Evolutionary conservation across 2,329 filamentous ascomycete species (phyloP).

Genomic region (Rachicladosporium sp.): DNA sequence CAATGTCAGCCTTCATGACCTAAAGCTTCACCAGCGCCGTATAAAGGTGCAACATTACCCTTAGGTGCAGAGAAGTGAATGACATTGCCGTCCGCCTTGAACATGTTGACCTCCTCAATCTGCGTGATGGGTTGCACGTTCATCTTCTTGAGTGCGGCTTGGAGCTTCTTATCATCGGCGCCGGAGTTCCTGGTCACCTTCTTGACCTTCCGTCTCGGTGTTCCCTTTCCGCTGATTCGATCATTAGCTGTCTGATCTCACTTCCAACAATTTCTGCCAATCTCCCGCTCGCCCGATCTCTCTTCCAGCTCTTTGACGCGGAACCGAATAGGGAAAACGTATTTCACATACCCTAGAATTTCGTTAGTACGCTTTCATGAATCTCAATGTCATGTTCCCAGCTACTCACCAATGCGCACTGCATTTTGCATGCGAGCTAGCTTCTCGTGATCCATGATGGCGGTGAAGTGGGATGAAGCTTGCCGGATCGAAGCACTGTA

Average conservation of each 20-base stretch:
- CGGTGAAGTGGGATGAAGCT: conserved; percentile 4
- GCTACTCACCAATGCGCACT: conserved; percentile 57
- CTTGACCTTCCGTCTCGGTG: conserved; percentile 95
- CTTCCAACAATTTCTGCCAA: too few species aligned
- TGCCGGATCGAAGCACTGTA: neutral
- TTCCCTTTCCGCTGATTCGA: conserved; percentile 74
- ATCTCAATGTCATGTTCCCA: conserved; percentile 1
- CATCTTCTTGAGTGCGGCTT: conserved; percentile 94
- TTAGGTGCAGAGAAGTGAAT: conserved; percentile 98
- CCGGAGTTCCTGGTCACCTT: conserved; percentile 85
- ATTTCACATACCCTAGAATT: conserved; percentile 21
- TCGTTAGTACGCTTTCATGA: conserved; percentile 13
- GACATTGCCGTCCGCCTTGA: conserved; percentile 99
- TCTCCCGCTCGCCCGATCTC: conserved; percentile 1
- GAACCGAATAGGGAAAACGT: neutral
- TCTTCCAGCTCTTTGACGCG: neutral
- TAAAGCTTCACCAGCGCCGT: too few species aligned
- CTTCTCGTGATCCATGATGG: conserved; percentile 52
- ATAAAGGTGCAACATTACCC: too few species aligned
- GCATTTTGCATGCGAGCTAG: conserved; percentile 54
- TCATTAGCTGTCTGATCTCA: too few species aligned
- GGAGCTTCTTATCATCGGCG: conserved; percentile 99
- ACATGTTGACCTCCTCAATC: conserved; percentile 99
- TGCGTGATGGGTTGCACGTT: conserved; percentile 99
- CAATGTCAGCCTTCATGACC: too few species aligned